Evolutionary conservation across 495 filamentous ascomycete species (phyloP), one percentile per base, ranked within the genome.

Genomic region (Chaetomidium leptoderma): DNA sequence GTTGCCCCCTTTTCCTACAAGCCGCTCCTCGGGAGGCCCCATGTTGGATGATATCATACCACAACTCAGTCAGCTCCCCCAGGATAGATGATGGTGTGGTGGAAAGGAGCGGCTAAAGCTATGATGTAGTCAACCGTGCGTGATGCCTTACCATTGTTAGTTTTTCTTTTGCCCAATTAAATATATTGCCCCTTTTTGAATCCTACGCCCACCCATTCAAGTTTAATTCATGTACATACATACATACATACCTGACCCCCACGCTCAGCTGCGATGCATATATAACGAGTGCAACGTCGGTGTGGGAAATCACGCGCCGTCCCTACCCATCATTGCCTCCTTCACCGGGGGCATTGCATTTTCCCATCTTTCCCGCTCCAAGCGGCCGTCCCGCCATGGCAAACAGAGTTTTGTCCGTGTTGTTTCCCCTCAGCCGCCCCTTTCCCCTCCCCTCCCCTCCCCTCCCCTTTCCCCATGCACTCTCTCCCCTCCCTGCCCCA

Each of bases 231-330:
- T 2, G 19, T 2, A 3, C 16, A 17, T 4, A n/a, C 16, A 11
- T 26, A 26, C 42, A 24, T 4, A 27, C 24, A n/a, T n/a, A n/a
- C 26, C 2, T 46, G 44, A 47, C 44, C 44, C 44, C 44, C 44
- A 47, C 44, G 26, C 26, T 8, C 44, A 26, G 26, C 26, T 16
- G 44, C 14, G 44, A 47, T 30, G n/a, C 14, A 47, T 47, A 47
- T 47, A 47, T 47, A 7, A 6, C 24, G 16, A 29, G 44, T 47
- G 44, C 44, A 47, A 47, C 44, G 24, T 47, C 44, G 44, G 44
- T 47, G 44, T 29, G 26, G 27, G 26, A 47, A 47, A 46, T 3
- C 13, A 39, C 16, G 14, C n/a, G 36, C 36, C 36, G 7, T 17
- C 13, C 36, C 36, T 17, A 7, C 3, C 16, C 36, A 19, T 17